phyloP scores from a whole-genome alignment of 192 early-diverging fungal genomes.

The Thamnidium elegans region DNA sequence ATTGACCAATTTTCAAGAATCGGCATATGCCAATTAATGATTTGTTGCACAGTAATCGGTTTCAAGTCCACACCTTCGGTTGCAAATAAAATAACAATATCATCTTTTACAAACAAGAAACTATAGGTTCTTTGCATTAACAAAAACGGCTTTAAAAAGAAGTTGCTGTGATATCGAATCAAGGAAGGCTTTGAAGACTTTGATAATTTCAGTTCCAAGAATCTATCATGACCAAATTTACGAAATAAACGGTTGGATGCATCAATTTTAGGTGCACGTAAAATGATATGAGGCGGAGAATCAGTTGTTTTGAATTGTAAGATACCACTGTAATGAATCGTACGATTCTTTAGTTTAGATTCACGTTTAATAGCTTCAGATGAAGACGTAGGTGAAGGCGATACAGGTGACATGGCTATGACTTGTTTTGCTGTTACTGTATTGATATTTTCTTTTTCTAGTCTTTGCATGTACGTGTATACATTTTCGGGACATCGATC shows the following conservation, averaged over 20 bases:
- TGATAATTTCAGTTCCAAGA: conserved; percentile 23
- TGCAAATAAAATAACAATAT: conserved; percentile 29
- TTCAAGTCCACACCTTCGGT: conserved; percentile 23
- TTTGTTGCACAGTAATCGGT: conserved; percentile 12
- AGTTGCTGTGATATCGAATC: not conserved
- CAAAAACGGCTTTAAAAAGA: conserved; percentile 21
- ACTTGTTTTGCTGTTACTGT: too few relatives aligned
- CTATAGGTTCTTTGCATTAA: conserved; percentile 24
- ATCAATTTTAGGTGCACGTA: conserved; percentile 18
- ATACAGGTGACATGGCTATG: too few relatives aligned
- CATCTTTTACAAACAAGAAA: conserved; percentile 36
- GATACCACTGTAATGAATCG: not conserved
- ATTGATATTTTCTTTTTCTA: not conserved
- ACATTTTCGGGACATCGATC: conserved; percentile 11
- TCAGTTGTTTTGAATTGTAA: not conserved
- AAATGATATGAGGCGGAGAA: not conserved
- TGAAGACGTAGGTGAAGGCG: not conserved
- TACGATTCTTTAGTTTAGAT: not conserved
- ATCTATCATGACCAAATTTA: conserved; percentile 29
- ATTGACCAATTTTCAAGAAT: conserved; percentile 20
- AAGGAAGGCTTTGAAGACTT: not conserved
- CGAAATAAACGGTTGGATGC: conserved; percentile 33
- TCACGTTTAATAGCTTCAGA: not conserved
- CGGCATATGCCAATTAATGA: conserved; percentile 36
- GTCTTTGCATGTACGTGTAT: not conserved